Evolutionary conservation across 306 rosid species (phyloP), one percentile per base, ranked within the genome.

Genomic region (Prinsepia uniflora): DNA sequence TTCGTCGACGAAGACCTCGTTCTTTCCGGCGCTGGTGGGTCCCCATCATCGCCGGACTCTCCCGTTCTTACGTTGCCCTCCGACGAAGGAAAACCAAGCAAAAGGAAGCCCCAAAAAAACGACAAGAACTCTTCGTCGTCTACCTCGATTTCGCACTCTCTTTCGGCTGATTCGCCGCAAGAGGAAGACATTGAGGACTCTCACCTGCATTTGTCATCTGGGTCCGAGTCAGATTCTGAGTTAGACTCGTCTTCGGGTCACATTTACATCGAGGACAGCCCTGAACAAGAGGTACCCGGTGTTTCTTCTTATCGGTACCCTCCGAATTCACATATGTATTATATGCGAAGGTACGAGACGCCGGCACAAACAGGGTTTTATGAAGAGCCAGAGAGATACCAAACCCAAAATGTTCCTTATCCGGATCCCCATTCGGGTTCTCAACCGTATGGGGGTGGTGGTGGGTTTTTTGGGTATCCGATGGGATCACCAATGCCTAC

Each of bases 61-160:
- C 97, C 99, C 5, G 87, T 91, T 41, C 92, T 95, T 70, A 89
- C 97, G 57, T 83, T 95, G 78, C 99, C 99, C 3, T 89, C 97
- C 2, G 86, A 88, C 22, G 80, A 80, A 76, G 90, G 89, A 2
- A 89, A 89, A 56, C 76, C 77, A 17, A 81, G 72, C 70, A 79
- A 65, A 10, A 61, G 67, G 39, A 67, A 42, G 7, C 22, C 65
- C 8, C 74, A 19, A 6, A 59, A 53, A 2, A 48, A 30, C 36
- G 45, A 22, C 34, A 76, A 62, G 10, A 39, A 68, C 8, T 79
- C 91, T 0, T 82, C 86, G 41, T 84, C 90, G 8, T 83, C 92
- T 1, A 71, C 91, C 15, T 83, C 98, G 45, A 70, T 85, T 66
- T 82, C 89, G 0, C 86, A 72, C 65, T 75, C 84, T 50, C 72